Evolutionary conservation across 1,139 yeast species (phyloP), one percentile per base, ranked within the genome.

Genomic region (Yamadazyma diddensiae): DNA sequence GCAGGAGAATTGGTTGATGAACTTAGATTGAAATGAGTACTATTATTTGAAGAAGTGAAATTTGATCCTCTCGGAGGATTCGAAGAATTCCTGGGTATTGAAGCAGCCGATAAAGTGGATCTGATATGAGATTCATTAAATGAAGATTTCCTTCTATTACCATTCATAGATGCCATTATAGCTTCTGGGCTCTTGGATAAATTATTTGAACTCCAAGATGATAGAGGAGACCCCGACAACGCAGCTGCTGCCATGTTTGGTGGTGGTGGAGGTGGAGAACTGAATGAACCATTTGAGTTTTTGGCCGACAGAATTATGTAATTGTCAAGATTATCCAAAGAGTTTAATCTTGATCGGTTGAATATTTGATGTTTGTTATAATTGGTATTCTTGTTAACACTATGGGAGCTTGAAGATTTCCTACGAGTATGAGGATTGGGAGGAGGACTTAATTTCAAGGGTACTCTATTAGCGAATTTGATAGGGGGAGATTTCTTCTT

Each of bases 401-500:
- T 39, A 19, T 38, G 32, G 4, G 64, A 53, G 15, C 62, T 55
- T 6, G 65, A 56, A 15, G 58, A 50, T 40, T 53, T 57, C 35
- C 68, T 53, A 40, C 60, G 39, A 6, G 43, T 24, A 3, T 36
- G 31, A 16, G 37, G 31, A 11, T 35, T 41, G 18, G 54, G 48
- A 9, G 74, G 73, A 10, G 73, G 70, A 39, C 67, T 62, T 18
- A 64, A 41, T 37, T 63, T 66, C 24, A 62, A 39, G 1, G 74
- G 75, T 2, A 69, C 74, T 25, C 74, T 45, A 33, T 66, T 59
- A 30, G 75, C 75, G 42, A 69, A 68, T 37, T 62, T 58, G 31
- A 67, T 53, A 1, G 72, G 71, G 5, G 68, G 70, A 2, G 66
- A 55, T 24, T 37, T 47, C 41, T 45, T 52, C 18, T 51, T 52